Evolutionary conservation across 1,284 basidiomycete genomes (phyloP).

Genomic region (Kalmanozyma brasiliensis): DNA sequence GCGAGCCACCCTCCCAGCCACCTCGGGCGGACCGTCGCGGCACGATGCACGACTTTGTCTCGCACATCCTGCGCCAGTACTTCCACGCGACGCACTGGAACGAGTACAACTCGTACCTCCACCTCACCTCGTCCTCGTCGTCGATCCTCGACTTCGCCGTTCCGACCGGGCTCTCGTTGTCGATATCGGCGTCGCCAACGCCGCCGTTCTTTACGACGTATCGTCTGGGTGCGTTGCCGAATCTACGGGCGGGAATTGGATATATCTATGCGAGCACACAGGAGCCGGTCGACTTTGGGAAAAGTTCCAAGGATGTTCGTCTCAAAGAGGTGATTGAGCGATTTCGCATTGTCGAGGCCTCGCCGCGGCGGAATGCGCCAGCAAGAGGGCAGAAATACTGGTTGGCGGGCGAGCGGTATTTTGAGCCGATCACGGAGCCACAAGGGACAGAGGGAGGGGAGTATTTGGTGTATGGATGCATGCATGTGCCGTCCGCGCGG

Average conservation of each 20-base stretch:
- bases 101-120: conserved; percentile 91
- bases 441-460: conserved; percentile 71
- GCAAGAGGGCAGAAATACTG: conserved; percentile 72
- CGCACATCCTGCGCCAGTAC: conserved; percentile 87
- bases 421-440: neutral
- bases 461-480: conserved; percentile 88
- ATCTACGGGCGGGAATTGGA: conserved; percentile 88
- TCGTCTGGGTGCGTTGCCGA: conserved; percentile 88
- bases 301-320: conserved; percentile 72
- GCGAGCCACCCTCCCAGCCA: neutral
- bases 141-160: conserved; percentile 82
- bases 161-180: conserved; percentile 80
- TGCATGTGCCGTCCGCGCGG: conserved; percentile 87
- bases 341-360: conserved; percentile 81
- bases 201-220: conserved; percentile 85
- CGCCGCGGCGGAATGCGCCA: conserved; percentile 77
- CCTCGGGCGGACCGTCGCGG: neutral
- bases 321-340: conserved; percentile 79
- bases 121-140: conserved; percentile 83
- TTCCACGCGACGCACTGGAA: conserved; percentile 93
- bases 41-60: conserved; percentile 67
- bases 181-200: conserved; percentile 88
- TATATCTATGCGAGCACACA: conserved; percentile 80
- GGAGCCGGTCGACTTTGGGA: conserved; percentile 70
- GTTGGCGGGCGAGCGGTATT: conserved; percentile 19